These are phyloP conservation scores for Rutidosis leptorrhynchoides DNA, from an alignment of 129 eudicot species.

Conservation along the genomic window DNA sequence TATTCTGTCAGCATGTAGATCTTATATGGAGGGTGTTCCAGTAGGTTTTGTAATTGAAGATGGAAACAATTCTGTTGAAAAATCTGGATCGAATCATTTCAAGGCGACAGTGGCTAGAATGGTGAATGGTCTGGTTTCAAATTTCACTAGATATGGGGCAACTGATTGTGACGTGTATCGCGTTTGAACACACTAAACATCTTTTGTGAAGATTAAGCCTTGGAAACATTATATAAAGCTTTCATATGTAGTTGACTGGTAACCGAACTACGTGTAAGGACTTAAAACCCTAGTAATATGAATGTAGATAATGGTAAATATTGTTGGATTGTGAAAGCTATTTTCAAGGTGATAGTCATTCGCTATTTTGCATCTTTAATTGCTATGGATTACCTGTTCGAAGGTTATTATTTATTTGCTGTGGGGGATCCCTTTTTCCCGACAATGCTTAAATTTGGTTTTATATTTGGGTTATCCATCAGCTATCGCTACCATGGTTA, in stretches of 20 bases:
- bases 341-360: neutral
- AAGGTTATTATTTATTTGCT: neutral
- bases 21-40: constrained; percentile 63
- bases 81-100: constrained; percentile 32
- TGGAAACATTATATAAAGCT: neutral
- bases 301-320: constrained; percentile 16
- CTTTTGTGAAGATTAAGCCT: neutral
- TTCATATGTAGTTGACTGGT: neutral
- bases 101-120: constrained; percentile 36
- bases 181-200: neutral
- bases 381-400: neutral
- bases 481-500: neutral
- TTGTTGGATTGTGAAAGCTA: neutral
- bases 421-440: neutral
- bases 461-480: neutral
- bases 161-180: constrained; percentile 58
- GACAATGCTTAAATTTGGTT: neutral
- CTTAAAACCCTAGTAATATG: neutral
- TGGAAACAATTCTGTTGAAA: constrained; percentile 28
- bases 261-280: neutral
- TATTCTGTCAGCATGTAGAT: constrained; percentile 59
- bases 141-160: constrained; percentile 48
- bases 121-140: constrained; percentile 41
- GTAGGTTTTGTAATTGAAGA: constrained; percentile 44
- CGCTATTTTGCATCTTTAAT: neutral